Conservation (phyloP, 306 rosid genomes). For the Dryas drummondii region DNA sequence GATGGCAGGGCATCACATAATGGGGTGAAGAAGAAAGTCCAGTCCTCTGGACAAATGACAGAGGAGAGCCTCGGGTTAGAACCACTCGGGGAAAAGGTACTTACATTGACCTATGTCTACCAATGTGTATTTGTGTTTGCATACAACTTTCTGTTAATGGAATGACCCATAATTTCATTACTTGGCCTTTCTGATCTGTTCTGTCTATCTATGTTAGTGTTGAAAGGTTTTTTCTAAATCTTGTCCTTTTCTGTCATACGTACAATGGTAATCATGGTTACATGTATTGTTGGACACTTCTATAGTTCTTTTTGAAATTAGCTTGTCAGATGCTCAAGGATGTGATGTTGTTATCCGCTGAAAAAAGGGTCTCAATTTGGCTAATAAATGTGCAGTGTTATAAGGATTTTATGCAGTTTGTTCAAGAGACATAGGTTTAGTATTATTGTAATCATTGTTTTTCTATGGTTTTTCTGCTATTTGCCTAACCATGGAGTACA, state of each 20-base stretch:
- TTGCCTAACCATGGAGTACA: constrained; percentile 4
- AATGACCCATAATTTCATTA: not conserved
- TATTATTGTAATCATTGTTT: no score
- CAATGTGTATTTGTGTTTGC: not conserved
- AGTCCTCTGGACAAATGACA: constrained; percentile 35
- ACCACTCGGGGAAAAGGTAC: constrained; percentile 75
- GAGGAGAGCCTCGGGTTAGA: constrained; percentile 61
- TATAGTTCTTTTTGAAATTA: not conserved
- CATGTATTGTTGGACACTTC: not conserved
- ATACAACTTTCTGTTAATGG: not conserved
- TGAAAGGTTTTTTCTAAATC: not conserved
- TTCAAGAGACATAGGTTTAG: not conserved
- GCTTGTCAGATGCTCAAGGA: not conserved
- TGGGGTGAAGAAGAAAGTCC: constrained; percentile 26
- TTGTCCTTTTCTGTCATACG: not conserved
- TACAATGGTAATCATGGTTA: not conserved
- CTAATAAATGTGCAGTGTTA: not conserved
- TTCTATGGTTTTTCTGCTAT: not conserved
- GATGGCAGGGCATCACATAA: constrained; percentile 40
- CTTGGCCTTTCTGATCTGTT: constrained; percentile 1
- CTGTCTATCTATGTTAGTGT: not conserved
- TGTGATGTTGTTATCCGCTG: not conserved
- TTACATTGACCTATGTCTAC: constrained; percentile 4
- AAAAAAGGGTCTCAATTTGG: not conserved
- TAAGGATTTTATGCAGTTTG: not conserved